Evolutionary conservation across 768 basidiomycete species (phyloP), one percentile per base, ranked within the genome.

Genomic region (Boletus rubroflammeus): DNA sequence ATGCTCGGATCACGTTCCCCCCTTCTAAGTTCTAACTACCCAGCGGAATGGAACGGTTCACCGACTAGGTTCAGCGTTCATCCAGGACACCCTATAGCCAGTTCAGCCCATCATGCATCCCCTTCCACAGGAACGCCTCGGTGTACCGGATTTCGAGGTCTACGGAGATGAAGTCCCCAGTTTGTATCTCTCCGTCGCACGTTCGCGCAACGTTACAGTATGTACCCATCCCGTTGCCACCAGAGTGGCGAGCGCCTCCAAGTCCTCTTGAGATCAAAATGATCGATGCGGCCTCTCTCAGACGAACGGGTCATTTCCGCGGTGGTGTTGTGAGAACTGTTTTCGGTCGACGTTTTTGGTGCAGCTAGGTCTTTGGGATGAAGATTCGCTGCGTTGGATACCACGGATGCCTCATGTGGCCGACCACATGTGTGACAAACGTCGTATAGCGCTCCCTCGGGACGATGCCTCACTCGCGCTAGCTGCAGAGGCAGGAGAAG

Each of bases 51-150:
- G 64, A 48, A 57, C 54, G 55, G 43, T 51, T 53, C 26, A 40
- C 32, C 39, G 56, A 46, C 48, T 25, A 52, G 45, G 54, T 26
- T 48, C 32, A 31, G 36, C 45, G 40, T 50, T 53, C 40, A 36
- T 66, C 51, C 39, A 15, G 56, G 65, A 58, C 46, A 68, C 9
- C 17, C 46, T 44, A 57, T 68, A 61, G 57, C 66, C 64, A 54
- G 58, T 66, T 68, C 64, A 56, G 54, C 58, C 54, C 28, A 39
- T 46, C 42, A 21, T 46, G 11, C 3, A 3, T 1, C 58, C 55
- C 62, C 57, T 55, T 55, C 25, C 21, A 54, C 59, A 66, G 67
- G 65, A 67, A 67, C 61, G 43, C 65, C 65, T 67, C 65, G 66
- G 65, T 54, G 42, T 43, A 48, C 35, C 67, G 65, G 67, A 57